Evolutionary conservation across 2,329 filamentous ascomycete genomes (phyloP), one percentile per base, ranked within the genome.

Genomic region (Diplodia scrobiculata): DNA sequence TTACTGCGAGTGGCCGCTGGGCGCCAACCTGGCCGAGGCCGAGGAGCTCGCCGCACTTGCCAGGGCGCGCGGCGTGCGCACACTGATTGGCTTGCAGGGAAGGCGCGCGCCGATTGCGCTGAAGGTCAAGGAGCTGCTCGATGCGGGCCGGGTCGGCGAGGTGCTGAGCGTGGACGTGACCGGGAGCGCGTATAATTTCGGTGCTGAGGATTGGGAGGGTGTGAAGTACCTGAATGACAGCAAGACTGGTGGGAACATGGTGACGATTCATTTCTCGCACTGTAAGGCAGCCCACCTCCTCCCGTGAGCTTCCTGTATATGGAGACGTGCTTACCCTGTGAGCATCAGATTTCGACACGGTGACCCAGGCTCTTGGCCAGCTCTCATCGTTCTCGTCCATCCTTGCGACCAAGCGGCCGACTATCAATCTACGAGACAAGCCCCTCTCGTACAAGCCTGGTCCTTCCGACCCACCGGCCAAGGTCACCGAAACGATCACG

Each of bases 1-100:
- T 13, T 84, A 81, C 65, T 77, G 80, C n/a, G 83, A 84, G 69
- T 83, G 82, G 82, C 83, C 81, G 3, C 73, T 83, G 0, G 81
- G 74, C 0, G 73, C 75, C 3, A 80, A 77, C 50, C 63, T 79
- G 1, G 68, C 71, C 1, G 76, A 83, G 67, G 77, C 81, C 0
- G 75, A 79, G 52, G 79, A 83, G 68, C 72, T 85, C 21, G 70
- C 74, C 0, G 70, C 71, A 0, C 67, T 83, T 10, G 82, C 82
- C 0, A 73, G 77, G 52, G 64, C 72, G 25, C 79, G 78, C 32
- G 76, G 77, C 0, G 74, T 80, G 11, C 76, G 74, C 55, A 84
- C 80, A 0, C 73, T 82, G 27, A 76, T 84, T 2, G 83, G 83
- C 1, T 66, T 84, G 4, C 83, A 86, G 70, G 80, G 76, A 32